Base-by-base conservation (phyloP, 257 asterid genomes). In the Striga asiatica region DNA sequence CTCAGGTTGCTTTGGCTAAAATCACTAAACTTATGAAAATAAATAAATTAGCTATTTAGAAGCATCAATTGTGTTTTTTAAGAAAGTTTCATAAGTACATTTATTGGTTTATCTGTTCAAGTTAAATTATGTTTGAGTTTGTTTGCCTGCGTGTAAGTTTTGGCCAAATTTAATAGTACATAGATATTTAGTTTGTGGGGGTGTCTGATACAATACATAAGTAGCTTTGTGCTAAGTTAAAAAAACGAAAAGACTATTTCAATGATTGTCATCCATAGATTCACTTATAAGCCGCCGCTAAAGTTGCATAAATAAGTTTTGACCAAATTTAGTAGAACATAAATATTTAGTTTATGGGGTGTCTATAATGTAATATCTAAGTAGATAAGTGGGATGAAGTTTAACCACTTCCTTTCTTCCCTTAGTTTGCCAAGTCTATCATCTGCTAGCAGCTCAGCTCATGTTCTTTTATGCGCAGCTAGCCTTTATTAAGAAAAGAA, bases 401-500 rank as follows among this genome's bases (percentile, higher is more conserved):
- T 17, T 20, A 22, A 14, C 41, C 34, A 21, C 56, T 4, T 24
- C 17, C 27, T 21, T 39, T 35, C 50, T 25, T 22, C 46, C 39
- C 25, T 8, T 32, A 21, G 10, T 39, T 43, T 69, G 38, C 24
- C 20, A 16, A 10, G 51, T 3, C 18, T n/a, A n/a, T n/a, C 48
- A 42, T 27, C 37, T 39, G n/a, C 57, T 65, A 25, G 60, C 48
- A 52, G 4, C 62, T 65, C 49, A 68, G 50, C 51, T 49, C 25
- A 21, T 62, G 22, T 12, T 53, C 47, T 18, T 43, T 66, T 37
- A 25, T 59, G 38, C 54, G 4, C 74, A 92, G 99, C 23, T 77
- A 71, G 95, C 91, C 9, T 92, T 61, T 66, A 66, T 92, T 21
- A 75, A 61, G 56, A 60, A 58, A 24, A 77, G 99, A 76, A 82